Evolutionary conservation across 2,329 filamentous ascomycete genomes (phyloP).

Genomic region (Mycosphaerella arachidis): DNA sequence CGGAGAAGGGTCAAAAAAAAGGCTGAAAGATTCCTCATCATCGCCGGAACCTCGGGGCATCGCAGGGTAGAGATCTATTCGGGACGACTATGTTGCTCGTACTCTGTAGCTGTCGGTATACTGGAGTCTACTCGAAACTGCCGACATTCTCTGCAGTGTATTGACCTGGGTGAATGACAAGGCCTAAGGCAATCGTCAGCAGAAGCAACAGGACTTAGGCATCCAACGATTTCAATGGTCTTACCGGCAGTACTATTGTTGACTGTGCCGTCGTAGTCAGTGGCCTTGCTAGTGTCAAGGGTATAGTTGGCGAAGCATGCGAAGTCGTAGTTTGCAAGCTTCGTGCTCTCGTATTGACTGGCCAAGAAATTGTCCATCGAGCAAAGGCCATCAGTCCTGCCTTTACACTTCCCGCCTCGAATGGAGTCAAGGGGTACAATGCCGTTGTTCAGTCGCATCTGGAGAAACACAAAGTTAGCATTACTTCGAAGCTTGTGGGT

Average conservation of each 20-base stretch:
- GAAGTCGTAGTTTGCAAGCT: slow-evolving; percentile 45
- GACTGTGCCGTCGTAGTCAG: slow-evolving; percentile 41
- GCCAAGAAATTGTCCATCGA: slow-evolving; percentile 39
- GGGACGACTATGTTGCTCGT: neutral
- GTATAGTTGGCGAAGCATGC: slow-evolving; percentile 49
- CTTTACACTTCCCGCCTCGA: slow-evolving; percentile 43
- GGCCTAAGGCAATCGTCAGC: slow-evolving; percentile 10
- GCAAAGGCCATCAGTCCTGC: slow-evolving; percentile 46
- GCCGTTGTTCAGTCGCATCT: slow-evolving; percentile 48
- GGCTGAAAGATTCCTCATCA: neutral
- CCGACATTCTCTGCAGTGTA: slow-evolving; percentile 22
- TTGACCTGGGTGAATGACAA: slow-evolving; percentile 19
- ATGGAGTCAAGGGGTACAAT: slow-evolving; percentile 47
- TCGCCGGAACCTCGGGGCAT: neutral
- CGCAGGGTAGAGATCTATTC: neutral
- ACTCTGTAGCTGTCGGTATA: neutral
- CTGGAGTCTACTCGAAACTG: slow-evolving; percentile 1
- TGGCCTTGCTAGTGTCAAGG: slow-evolving; percentile 34
- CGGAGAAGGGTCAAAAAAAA: neutral
- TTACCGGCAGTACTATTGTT: slow-evolving; percentile 16
- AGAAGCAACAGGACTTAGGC: neutral
- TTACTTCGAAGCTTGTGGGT: neutral
- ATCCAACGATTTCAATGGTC: neutral
- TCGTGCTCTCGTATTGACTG: slow-evolving; percentile 38
- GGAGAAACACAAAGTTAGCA: neutral